Conservation (phyloP, 2,329 filamentous ascomycete species). For the Fusarium tuaranense region DNA sequence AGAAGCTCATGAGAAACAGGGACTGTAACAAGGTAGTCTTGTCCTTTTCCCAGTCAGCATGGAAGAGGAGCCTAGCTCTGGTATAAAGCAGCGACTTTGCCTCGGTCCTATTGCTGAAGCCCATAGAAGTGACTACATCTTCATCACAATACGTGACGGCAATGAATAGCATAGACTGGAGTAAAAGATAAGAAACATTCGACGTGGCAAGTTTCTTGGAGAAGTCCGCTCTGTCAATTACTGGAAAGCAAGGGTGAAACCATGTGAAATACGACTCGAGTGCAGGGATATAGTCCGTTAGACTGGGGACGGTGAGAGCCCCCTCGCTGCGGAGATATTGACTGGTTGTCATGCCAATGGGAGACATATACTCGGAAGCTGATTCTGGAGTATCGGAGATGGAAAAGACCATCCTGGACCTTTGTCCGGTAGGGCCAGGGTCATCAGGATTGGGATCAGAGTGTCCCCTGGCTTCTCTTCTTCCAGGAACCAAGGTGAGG, state of each 20-base stretch:
- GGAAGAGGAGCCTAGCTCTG: constrained; percentile 62
- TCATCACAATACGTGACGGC: constrained; percentile 66
- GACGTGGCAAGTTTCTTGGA: constrained; percentile 53
- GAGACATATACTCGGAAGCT: constrained; percentile 21
- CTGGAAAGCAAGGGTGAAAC: constrained; percentile 68
- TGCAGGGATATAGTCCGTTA: constrained; percentile 55
- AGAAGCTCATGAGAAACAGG: constrained; percentile 67
- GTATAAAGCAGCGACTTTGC: constrained; percentile 64
- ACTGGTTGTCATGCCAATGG: constrained; percentile 58
- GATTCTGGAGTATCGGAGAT: constrained; percentile 44
- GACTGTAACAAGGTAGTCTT: constrained; percentile 62
- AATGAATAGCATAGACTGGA: constrained; percentile 67
- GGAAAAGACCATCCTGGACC: constrained; percentile 45
- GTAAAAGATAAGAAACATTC: constrained; percentile 60
- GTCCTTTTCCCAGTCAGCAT: constrained; percentile 64
- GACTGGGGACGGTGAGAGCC: constrained; percentile 58
- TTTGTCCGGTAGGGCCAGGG: constrained; percentile 15
- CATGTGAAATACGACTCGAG: constrained; percentile 66
- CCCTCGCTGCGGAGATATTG: constrained; percentile 62
- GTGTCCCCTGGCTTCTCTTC: constrained; percentile 7
- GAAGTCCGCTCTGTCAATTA: constrained; percentile 61
- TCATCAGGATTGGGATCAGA: not conserved
- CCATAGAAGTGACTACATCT: constrained; percentile 55
- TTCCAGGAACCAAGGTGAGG: constrained; percentile 49
- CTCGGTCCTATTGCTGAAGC: constrained; percentile 60